Percentiles rank a stretch among this genome's conserved stretches.
Evolutionary conservation across 345 rosid species (phyloP).

Genomic region (Pistacia vera): DNA sequence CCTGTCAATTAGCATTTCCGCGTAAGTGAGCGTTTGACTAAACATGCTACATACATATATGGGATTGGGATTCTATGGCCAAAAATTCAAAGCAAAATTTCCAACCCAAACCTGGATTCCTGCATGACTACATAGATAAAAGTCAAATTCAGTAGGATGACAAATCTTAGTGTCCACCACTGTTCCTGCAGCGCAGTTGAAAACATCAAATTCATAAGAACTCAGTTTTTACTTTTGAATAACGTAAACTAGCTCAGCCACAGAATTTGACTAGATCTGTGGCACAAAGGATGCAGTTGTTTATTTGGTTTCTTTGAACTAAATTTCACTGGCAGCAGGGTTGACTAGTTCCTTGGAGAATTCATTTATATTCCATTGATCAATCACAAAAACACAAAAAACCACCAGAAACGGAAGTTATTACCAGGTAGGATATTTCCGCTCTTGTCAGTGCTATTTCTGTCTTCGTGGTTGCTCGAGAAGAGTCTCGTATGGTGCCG

Average conservation of each 20-base stretch:
- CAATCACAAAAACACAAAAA: background rate
- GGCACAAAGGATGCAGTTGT: background rate
- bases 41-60: background rate
- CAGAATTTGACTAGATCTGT: background rate
- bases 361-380: background rate
- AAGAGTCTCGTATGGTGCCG: constrained; percentile 50
- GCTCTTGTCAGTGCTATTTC: constrained; percentile 38
- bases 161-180: constrained; percentile 47
- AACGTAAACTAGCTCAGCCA: too few relatives aligned
- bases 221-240: constrained; percentile 3
- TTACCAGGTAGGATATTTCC: constrained; percentile 49
- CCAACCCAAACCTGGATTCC: constrained; percentile 38
- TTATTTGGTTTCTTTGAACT: background rate
- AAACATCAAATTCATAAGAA: background rate
- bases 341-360: background rate
- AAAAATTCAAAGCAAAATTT: background rate
- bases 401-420: background rate
- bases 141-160: constrained; percentile 50
- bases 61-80: background rate
- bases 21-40: background rate
- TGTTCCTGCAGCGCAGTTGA: constrained; percentile 32
- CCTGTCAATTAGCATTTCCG: constrained; percentile 28
- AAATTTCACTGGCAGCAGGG: background rate
- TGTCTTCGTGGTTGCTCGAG: constrained; percentile 37
- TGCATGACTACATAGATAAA: constrained; percentile 48